Conservation (phyloP, 2,329 filamentous ascomycete genomes). For the Aspergillus luchuensis region DNA sequence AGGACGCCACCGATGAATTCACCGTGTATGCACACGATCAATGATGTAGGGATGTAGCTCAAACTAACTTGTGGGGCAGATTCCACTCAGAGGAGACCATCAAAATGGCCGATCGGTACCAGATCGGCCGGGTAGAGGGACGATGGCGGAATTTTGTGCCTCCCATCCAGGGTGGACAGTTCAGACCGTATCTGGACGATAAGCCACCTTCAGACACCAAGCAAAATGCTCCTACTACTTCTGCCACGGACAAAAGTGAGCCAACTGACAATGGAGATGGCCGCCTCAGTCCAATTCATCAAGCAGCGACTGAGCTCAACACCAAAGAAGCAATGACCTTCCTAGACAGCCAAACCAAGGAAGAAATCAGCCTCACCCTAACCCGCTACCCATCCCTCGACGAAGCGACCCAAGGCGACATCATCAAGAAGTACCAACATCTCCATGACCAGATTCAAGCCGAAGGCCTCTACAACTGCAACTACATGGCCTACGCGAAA, state of each 20-base stretch:
- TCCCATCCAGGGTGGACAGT: slow-evolving; percentile 83
- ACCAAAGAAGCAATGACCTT: slow-evolving; percentile 21
- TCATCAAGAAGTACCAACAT: slow-evolving; percentile 61
- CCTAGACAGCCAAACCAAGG: slow-evolving; percentile 13
- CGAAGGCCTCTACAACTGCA: slow-evolving; percentile 76
- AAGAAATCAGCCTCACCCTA: slow-evolving; percentile 16
- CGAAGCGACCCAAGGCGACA: slow-evolving; percentile 66
- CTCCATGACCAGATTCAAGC: slow-evolving; percentile 45
- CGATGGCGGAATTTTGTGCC: slow-evolving; percentile 83
- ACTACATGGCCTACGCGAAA: slow-evolving; percentile 72
- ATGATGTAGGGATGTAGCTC: not conserved
- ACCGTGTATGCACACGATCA: slow-evolving; percentile 61
- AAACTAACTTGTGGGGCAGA: slow-evolving; percentile 47
- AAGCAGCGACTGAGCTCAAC: not conserved
- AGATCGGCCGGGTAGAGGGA: slow-evolving; percentile 77
- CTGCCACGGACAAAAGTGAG: accelerated
- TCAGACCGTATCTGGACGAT: slow-evolving; percentile 54
- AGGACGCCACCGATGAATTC: slow-evolving; percentile 91
- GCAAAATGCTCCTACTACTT: too few relatives aligned
- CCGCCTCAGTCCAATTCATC: not conserved
- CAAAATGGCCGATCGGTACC: slow-evolving; percentile 72
- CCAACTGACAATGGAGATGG: not conserved
- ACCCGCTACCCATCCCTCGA: slow-evolving; percentile 79
- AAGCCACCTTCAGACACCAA: not conserved
- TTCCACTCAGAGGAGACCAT: slow-evolving; percentile 80